Evolutionary conservation across 2,329 filamentous ascomycete genomes (phyloP), one percentile per base, ranked within the genome.

Genomic region (Scopulariopsis brevicaulis): DNA sequence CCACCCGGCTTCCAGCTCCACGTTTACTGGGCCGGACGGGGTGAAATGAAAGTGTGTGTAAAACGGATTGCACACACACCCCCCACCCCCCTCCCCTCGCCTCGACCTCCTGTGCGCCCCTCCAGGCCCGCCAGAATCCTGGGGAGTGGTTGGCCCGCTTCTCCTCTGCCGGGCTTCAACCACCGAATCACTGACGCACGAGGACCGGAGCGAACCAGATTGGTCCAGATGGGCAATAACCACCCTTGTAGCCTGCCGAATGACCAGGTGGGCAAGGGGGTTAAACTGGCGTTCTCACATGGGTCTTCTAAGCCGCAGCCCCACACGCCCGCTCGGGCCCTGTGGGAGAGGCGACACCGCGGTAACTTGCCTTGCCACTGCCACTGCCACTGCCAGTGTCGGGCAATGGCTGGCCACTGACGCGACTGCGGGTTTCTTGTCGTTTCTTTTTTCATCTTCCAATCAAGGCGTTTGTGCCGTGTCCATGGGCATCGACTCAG

Each of bases 141-240:
- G 24, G 10, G 25, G 24, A 40, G 46, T 40, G 55, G 55, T 52
- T 57, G 48, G 50, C 46, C 55, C 55, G 55, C 54, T 53, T 53
- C 50, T 24, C 50, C 40, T 34, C 2, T 20, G 46, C 46, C 22
- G 8, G 46, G 46, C 8, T 50, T 24, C 46, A 24, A 10, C 20
- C n/a, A 12, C 46, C 46, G 46, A 50, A 50, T 50, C n/a, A 50
- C 5, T 20, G n/a, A 20, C 46, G 20, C 46, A 50, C 46, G 46
- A 50, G 46, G n/a, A 50, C 11, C 22, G 15, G 43, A 8, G 5
- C 46, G n/a, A 20, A 7, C 20, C 46, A 50, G n/a, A 50, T 22
- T 50, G 46, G 46, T 12, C 20, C 8, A 22, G 46, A 11, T 24
- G 46, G 46, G n/a, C 11, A 20, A 8, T 15, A 12, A n/a, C 2